Evolutionary conservation across 208 protist species (phyloP), one percentile per base, ranked within the genome.

Genomic region (Leishmania lainsoni): DNA sequence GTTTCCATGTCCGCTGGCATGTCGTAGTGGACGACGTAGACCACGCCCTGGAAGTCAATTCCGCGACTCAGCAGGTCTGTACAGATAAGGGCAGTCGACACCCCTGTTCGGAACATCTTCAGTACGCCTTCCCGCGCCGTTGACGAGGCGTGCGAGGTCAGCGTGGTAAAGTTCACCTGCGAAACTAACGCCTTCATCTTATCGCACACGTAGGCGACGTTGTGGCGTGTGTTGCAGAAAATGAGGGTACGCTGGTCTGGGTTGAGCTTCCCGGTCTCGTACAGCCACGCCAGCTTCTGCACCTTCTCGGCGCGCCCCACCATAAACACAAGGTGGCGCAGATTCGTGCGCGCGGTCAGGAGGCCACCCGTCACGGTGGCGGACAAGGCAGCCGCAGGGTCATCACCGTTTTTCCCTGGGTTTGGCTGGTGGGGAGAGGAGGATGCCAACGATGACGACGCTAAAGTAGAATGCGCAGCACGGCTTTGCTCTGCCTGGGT

Each of bases 11-110:
- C 95, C 4, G 94, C 86, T 17, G 99, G 98, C 81, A 97, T 98
- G 89, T 99, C 99, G 65, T 99, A 94, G 83, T 99, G 95, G 59
- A 99, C 89, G 5, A 99, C 99, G 95, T 99, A 99, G 54, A 99
- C 87, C 8, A 99, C 90, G 16, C 98, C 85, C 14, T 94, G 88
- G 80, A 99, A 99, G 87, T 99, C 99, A 54, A 98, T 91, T 35
- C 97, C 98, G 61, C 99, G 95, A 4, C 99, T 99, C 32, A 99
- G 97, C 32, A 99, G 95, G 90, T 99, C 99, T 26, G 99, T 99
- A 83, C 92, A 99, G 6, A 99, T 81, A 1, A 99, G 94, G 35
- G 99, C 89, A 66, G 84, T 96, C 17, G 90, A 97, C 42, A 98
- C 87, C 59, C 98, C 98, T 3, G 79, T 90, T 39, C 93, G 59